phyloP scores from a whole-genome alignment of 2,329 filamentous ascomycete genomes.

The Penicillium sp. region DNA sequence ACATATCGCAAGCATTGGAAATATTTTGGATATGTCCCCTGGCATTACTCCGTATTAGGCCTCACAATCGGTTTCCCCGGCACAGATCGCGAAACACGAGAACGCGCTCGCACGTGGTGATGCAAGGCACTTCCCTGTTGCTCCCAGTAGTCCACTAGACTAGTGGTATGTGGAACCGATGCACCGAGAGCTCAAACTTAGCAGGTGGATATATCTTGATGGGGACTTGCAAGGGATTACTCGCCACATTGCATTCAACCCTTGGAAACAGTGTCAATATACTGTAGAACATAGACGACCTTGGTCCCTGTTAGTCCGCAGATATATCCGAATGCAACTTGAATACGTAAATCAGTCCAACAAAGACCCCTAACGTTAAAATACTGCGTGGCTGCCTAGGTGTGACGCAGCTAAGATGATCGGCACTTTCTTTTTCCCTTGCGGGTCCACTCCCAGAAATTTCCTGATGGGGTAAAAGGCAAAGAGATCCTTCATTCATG shows the following conservation, averaged over 20 bases:
- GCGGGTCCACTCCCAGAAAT: slow-evolving; percentile 10
- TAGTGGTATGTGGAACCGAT: background rate
- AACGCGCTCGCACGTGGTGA: slow-evolving; percentile 7
- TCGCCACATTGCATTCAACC: slow-evolving; percentile 6
- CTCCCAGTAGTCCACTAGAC: background rate
- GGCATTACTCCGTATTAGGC: background rate
- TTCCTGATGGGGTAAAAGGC: slow-evolving; percentile 6
- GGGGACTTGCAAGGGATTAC: slow-evolving; percentile 5
- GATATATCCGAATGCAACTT: background rate
- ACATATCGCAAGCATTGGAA: background rate
- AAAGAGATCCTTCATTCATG: slow-evolving; percentile 14
- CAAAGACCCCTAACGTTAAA: background rate
- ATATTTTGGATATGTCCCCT: background rate
- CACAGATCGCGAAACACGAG: background rate
- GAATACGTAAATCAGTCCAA: background rate
- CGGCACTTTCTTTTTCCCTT: slow-evolving; percentile 9
- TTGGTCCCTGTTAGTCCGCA: background rate
- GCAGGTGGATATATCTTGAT: background rate
- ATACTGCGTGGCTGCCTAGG: background rate
- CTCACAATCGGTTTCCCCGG: background rate
- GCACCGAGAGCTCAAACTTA: slow-evolving; percentile 1
- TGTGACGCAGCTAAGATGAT: slow-evolving; percentile 12
- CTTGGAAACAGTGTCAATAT: background rate
- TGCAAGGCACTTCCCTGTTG: background rate
- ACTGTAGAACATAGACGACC: background rate